A percentile compares a stretch with the other conserved stretches of the same genome.
phyloP scores from a whole-genome alignment of 169 alveolate species.

The Fabrea salina region DNA sequence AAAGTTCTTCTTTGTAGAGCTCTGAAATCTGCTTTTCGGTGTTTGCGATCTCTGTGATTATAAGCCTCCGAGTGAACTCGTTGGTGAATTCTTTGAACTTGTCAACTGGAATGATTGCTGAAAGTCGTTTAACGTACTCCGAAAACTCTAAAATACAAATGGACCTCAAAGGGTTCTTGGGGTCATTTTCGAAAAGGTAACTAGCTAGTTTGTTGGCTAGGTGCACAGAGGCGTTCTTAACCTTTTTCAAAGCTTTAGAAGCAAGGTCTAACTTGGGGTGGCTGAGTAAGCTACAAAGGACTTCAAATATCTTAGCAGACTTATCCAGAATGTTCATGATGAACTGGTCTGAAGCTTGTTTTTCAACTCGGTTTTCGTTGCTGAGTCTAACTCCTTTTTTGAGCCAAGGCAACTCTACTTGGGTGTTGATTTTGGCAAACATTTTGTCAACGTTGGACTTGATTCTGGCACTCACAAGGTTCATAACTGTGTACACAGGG shows the following conservation, averaged over 20 bases:
- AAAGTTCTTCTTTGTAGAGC: not conserved
- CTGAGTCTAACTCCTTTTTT: not conserved
- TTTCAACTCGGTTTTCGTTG: not conserved
- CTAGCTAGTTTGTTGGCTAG: not conserved
- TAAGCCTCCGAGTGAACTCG: not conserved
- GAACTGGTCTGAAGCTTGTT: not conserved
- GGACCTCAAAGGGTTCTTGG: not conserved
- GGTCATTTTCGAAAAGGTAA: not conserved
- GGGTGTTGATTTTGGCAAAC: not conserved
- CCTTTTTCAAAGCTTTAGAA: not conserved
- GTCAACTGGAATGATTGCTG: not conserved
- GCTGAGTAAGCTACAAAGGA: not conserved
- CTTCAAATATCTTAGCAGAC: not conserved
- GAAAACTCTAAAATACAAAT: not conserved
- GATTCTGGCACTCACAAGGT: not conserved
- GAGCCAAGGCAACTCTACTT: constrained; percentile 11
- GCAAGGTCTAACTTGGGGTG: not conserved
- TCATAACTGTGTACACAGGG: not conserved
- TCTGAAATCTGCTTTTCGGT: not conserved
- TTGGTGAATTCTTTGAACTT: not conserved
- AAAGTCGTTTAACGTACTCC: not conserved
- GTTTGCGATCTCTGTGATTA: not conserved
- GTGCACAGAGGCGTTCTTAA: not conserved
- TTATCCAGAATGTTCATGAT: not conserved
- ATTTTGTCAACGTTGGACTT: not conserved